These are phyloP conservation scores for Backusella parvicylindrica DNA, from an alignment of 192 early-diverging fungal species.

Conservation along the genomic window DNA sequence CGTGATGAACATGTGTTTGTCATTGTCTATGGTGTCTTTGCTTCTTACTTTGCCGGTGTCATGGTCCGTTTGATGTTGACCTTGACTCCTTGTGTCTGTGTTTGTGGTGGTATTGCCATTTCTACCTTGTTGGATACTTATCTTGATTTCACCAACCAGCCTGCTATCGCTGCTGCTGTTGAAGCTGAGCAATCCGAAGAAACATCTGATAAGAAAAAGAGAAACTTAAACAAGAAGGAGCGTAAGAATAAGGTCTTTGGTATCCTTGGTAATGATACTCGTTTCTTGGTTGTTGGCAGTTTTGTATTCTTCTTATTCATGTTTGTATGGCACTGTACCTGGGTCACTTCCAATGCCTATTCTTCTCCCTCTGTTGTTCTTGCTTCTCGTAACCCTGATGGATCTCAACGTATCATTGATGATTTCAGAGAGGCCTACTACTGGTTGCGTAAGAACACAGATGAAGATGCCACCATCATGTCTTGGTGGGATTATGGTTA, in stretches of 20 bases:
- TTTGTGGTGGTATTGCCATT: conserved; percentile 87
- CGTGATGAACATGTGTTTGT: conserved; percentile 97
- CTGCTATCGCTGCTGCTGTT: neutral
- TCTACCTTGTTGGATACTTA: conserved; percentile 88
- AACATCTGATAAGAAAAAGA: neutral
- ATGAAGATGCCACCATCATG: conserved; percentile 89
- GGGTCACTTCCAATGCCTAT: conserved; percentile 97
- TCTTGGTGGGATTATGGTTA: conserved; percentile 99
- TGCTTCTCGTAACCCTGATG: conserved; percentile 82
- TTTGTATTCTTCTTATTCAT: conserved; percentile 73
- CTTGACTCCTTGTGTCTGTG: conserved; percentile 95
- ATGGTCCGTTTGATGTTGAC: conserved; percentile 99
- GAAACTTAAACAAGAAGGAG: conserved; percentile 27
- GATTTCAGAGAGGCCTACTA: conserved; percentile 99
- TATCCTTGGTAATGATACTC: conserved; percentile 46
- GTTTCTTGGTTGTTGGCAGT: conserved; percentile 57
- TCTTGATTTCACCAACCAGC: conserved; percentile 42
- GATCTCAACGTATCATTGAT: conserved; percentile 94
- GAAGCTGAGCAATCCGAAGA: neutral
- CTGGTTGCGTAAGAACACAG: conserved; percentile 98
- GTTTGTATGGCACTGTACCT: conserved; percentile 98
- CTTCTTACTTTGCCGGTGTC: conserved; percentile 98
- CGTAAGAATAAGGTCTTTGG: conserved; percentile 37
- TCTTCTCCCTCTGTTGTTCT: conserved; percentile 99
- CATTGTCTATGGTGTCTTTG: conserved; percentile 96